phyloP scores from a whole-genome alignment of 169 alveolate species.

The Eimeria acervulina region DNA sequence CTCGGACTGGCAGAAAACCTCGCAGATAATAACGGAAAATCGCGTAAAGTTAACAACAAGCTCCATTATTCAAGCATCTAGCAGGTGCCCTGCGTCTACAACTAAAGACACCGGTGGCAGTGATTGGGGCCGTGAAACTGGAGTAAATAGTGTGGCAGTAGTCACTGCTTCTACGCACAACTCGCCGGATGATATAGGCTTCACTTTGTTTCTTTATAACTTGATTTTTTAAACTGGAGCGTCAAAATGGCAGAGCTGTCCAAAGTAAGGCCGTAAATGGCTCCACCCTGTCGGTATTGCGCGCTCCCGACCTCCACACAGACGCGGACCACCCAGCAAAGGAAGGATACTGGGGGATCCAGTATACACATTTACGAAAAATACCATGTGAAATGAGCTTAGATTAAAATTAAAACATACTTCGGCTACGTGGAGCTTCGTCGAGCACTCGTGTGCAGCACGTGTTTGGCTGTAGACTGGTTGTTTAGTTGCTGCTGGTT shows the following conservation, averaged over 20 bases:
- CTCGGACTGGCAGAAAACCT: not conserved
- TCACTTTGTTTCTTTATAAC: not conserved
- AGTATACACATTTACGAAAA: not conserved
- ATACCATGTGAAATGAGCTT: not conserved
- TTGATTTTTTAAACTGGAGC: not conserved
- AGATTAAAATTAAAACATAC: no score
- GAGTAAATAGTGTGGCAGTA: not conserved
- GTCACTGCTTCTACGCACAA: not conserved
- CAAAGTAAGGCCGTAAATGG: not conserved
- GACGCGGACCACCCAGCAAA: not conserved
- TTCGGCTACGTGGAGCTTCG: not conserved
- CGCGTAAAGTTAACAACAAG: not conserved
- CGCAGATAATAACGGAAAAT: not conserved
- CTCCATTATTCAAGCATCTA: not conserved
- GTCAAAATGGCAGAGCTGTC: not conserved
- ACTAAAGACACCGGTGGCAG: slow-evolving; percentile 39
- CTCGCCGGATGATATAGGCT: not conserved
- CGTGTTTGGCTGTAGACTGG: not conserved
- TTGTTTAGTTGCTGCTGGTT: not conserved
- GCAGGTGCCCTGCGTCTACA: not conserved
- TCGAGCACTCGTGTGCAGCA: not conserved
- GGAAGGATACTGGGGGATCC: not conserved
- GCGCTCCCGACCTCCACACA: not conserved
- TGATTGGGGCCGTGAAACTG: not conserved
- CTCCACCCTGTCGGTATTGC: not conserved